phyloP scores from a whole-genome alignment of 2,329 filamentous ascomycete species.

The Neocatenulostroma microsporum region DNA sequence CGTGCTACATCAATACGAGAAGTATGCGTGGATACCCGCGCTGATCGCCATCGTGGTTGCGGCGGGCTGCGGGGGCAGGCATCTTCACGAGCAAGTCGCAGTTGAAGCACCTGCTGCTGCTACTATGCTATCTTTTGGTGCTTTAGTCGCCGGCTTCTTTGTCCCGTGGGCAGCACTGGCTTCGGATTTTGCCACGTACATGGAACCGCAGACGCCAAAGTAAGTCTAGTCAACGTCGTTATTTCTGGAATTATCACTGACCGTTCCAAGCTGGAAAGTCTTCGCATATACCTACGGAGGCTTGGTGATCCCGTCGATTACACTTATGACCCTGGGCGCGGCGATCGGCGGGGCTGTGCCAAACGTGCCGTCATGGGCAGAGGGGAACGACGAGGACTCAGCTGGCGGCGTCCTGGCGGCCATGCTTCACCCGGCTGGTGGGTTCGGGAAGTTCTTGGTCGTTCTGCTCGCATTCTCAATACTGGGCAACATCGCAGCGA shows the following conservation, averaged over 20 bases:
- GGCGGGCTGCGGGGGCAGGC: constrained; percentile 33
- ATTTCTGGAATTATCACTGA: not conserved
- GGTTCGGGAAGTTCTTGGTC: constrained; percentile 38
- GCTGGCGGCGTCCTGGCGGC: constrained; percentile 35
- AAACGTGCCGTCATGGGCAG: constrained; percentile 22
- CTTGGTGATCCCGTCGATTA: constrained; percentile 27
- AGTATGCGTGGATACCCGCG: constrained; percentile 37
- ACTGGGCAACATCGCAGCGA: constrained; percentile 39
- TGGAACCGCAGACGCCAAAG: constrained; percentile 29
- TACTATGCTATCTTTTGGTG: constrained; percentile 42
- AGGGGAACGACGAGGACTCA: constrained; percentile 31
- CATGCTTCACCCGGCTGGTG: constrained; percentile 33
- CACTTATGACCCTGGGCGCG: constrained; percentile 34
- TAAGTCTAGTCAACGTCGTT: too few species aligned
- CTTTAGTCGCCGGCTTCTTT: constrained; percentile 53
- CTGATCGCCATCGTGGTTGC: constrained; percentile 35
- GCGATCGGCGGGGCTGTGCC: constrained; percentile 35
- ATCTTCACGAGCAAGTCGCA: constrained; percentile 39
- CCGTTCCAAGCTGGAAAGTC: constrained; percentile 23
- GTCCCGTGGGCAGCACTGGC: constrained; percentile 48
- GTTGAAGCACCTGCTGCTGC: constrained; percentile 38
- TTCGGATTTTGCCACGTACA: constrained; percentile 39
- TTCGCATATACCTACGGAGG: constrained; percentile 35
- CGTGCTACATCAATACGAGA: constrained; percentile 40
- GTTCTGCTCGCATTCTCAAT: constrained; percentile 37